Base-by-base conservation (phyloP, 1,284 basidiomycete species). In the Tranzscheliella williamsii region DNA sequence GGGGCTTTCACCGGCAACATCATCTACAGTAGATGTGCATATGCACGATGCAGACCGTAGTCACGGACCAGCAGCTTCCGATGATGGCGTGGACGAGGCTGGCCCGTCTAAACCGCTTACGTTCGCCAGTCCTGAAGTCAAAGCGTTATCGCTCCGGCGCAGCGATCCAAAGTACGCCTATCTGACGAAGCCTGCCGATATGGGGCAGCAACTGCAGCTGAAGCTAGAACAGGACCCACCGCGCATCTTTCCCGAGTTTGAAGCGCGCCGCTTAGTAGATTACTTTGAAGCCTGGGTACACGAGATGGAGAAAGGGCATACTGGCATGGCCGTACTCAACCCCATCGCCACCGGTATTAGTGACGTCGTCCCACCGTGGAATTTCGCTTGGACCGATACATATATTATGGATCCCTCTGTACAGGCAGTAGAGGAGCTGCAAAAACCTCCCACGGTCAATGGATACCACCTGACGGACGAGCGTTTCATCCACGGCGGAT, bases 281-380 rank as follows among this genome's bases (percentile, higher is more conserved):
- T 49, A 41, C 24, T 67, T 60, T 32, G n/a, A 24, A 9, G 43
- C 44, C 24, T 68, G 55, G 37, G 49, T 67, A 9, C 30, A 52
- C 12, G 52, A 67, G 21, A 35, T 43, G 37, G 65, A 68, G 36
- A 13, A 31, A 27, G 37, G 54, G 16, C 37, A 38, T 17, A 20
- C 30, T 4, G 56, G 52, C 1, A 31, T 72, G 11, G 42, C 35
- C 7, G 29, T 69, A 18, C 17, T 24, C n/a, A 63, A 66, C 18
- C 13, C 6, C 1, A 7, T 23, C 21, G 23, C 33, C 4, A 17
- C 26, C 7, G 39, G 44, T 8, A 29, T 61, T 9, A 32, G 38
- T 33, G 62, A 73, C 15, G 58, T 49, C n/a, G 42, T 58, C 16
- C 70, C 70, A 15, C 61, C 69, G 1, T 64, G 42, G 49, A 60